Evolutionary conservation across 1,139 yeast species (phyloP).

Genomic region (Suhomyces bokatorum): DNA sequence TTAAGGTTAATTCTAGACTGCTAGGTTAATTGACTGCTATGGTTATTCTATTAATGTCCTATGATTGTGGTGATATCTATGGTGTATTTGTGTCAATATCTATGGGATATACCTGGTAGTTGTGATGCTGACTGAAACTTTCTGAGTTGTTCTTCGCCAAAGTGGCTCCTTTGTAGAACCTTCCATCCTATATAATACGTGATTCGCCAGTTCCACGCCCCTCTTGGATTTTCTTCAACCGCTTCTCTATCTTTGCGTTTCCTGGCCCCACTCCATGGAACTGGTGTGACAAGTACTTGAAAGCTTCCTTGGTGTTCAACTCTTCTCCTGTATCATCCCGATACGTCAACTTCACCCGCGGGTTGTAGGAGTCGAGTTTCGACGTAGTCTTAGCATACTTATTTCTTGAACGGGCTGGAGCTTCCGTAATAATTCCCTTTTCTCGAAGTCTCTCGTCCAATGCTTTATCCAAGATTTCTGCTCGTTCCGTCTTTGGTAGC

Average conservation of each 20-base stretch:
- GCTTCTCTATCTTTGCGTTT: constrained; percentile 16
- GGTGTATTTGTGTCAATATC: too few species aligned
- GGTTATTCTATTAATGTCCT: too few species aligned
- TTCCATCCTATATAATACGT: constrained; percentile 3
- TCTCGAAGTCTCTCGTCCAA: constrained; percentile 33
- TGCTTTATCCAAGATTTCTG: constrained; percentile 25
- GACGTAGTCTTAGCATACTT: not conserved
- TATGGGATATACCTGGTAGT: too few species aligned
- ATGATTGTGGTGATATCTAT: too few species aligned
- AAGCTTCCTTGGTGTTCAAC: constrained; percentile 74
- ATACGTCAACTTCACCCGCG: constrained; percentile 64
- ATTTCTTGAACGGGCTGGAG: constrained; percentile 17
- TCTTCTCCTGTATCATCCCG: constrained; percentile 70
- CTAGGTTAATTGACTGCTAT: too few species aligned
- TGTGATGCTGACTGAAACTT: too few species aligned
- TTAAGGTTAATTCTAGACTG: too few species aligned
- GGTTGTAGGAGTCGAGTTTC: constrained; percentile 54
- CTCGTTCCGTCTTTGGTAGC: constrained; percentile 33
- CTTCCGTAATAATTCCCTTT: constrained; percentile 26
- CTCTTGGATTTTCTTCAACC: constrained; percentile 10
- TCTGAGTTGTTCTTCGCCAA: too few species aligned
- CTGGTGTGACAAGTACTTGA: constrained; percentile 78
- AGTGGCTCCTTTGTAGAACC: too few species aligned
- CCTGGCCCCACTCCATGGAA: constrained; percentile 64
- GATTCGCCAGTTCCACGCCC: constrained; percentile 5